Evolutionary conservation across 495 filamentous ascomycete species (phyloP).

Genomic region (Friedmanniomyces simplex): DNA sequence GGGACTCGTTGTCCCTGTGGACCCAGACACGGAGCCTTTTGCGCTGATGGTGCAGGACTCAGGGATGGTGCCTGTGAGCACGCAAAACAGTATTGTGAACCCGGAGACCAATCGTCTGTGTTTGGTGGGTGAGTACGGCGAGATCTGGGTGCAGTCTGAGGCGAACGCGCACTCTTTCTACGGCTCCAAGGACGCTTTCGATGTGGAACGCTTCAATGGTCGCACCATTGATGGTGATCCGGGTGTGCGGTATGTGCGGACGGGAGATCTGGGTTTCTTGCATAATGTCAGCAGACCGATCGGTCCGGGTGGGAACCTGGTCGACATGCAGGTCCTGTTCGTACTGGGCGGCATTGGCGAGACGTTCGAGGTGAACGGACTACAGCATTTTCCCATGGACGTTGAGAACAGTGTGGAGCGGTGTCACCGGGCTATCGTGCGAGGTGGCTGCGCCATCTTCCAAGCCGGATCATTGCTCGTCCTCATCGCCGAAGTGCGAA

Average conservation of each 20-base stretch:
- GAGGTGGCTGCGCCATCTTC: conserved; percentile 85
- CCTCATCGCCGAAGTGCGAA: conserved; percentile 79
- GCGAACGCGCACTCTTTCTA: conserved; percentile 89
- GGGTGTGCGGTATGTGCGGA: conserved; percentile 76
- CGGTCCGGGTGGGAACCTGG: conserved; percentile 77
- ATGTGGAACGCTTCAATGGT: conserved; percentile 81
- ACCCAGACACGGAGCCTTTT: conserved; percentile 70
- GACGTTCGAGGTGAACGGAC: conserved; percentile 94
- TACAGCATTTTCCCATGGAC: conserved; percentile 97
- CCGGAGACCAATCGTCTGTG: conserved; percentile 87
- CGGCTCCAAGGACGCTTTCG: conserved; percentile 79
- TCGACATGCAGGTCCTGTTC: conserved; percentile 98
- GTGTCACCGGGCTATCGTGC: conserved; percentile 84
- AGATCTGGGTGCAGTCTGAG: conserved; percentile 98
- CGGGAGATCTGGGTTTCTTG: conserved; percentile 90
- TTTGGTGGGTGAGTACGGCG: conserved; percentile 88
- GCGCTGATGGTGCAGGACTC: conserved; percentile 87
- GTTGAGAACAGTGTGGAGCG: conserved; percentile 85
- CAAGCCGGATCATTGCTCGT: conserved; percentile 94
- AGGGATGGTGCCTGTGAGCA: conserved; percentile 96
- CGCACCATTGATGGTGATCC: conserved; percentile 82
- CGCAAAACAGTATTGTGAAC: conserved; percentile 95
- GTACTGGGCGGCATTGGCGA: conserved; percentile 89
- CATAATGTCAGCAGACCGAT: conserved; percentile 90
- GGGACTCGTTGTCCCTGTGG: conserved; percentile 74